Conservation (phyloP, 163 green algal species). For the Picocystis sp. region DNA sequence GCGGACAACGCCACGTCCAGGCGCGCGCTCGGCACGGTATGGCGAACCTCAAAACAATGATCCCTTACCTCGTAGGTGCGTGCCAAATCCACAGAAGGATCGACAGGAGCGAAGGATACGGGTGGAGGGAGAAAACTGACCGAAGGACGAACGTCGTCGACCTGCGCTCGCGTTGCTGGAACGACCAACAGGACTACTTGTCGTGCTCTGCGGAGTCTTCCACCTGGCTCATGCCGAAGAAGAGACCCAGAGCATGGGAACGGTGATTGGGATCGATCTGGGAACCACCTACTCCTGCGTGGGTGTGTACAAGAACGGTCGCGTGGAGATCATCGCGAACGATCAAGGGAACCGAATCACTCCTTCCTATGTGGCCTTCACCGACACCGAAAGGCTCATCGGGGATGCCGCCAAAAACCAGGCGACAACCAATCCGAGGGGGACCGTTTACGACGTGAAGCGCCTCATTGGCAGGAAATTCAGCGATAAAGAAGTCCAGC, state of each 20-base stretch:
- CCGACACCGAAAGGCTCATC: conserved; percentile 86
- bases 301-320: conserved; percentile 89
- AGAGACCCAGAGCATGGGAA: conserved; percentile 60
- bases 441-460: conserved; percentile 95
- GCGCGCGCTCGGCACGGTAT: too few species aligned
- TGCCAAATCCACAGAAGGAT: too few species aligned
- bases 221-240: conserved; percentile 15
- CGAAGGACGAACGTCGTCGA: too few species aligned
- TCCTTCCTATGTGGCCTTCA: conserved; percentile 95
- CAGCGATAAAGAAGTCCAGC: conserved; percentile 18
- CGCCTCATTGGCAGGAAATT: conserved; percentile 86
- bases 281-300: conserved; percentile 86
- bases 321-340: conserved; percentile 97
- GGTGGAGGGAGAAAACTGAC: too few species aligned
- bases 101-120: too few species aligned
- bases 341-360: conserved; percentile 96
- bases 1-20: too few species aligned
- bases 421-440: conserved; percentile 74
- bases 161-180: too few species aligned
- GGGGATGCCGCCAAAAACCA: conserved; percentile 77
- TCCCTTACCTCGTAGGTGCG: too few species aligned
- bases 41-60: too few species aligned
- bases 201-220: conserved; percentile 1
- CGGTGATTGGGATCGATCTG: conserved; percentile 91
- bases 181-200: too few species aligned